Evolutionary conservation across 2,329 filamentous ascomycete genomes (phyloP).

Genomic region (Xylariaceae sp.): DNA sequence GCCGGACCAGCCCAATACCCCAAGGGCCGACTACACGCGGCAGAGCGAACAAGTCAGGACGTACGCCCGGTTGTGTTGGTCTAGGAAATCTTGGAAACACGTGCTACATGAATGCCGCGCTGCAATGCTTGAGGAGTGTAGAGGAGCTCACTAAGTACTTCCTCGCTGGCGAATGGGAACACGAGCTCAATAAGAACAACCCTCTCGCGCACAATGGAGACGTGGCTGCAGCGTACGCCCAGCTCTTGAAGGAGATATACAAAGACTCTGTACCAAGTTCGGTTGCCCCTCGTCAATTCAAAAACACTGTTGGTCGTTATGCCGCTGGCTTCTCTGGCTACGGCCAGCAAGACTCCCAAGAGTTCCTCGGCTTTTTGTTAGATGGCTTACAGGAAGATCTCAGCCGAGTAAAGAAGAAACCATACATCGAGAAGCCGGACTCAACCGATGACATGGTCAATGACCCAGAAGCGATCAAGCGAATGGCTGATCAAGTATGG

Average conservation of each 20-base stretch:
- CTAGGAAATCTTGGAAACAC: constrained; percentile 92
- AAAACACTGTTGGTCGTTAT: constrained; percentile 73
- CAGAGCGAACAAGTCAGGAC: constrained; percentile 63
- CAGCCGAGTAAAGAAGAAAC: constrained; percentile 90
- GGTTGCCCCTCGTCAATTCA: constrained; percentile 77
- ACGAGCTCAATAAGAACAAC: constrained; percentile 81
- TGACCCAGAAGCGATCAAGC: constrained; percentile 71
- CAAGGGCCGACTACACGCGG: constrained; percentile 65
- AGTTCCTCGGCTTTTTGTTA: constrained; percentile 91
- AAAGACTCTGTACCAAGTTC: constrained; percentile 61
- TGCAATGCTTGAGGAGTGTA: constrained; percentile 90
- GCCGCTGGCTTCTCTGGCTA: constrained; percentile 88
- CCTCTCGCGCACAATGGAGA: constrained; percentile 80
- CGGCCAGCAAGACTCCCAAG: constrained; percentile 94
- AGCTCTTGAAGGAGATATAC: constrained; percentile 74
- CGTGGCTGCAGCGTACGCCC: constrained; percentile 80
- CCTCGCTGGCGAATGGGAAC: constrained; percentile 65
- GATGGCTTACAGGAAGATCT: constrained; percentile 94
- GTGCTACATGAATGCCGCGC: constrained; percentile 97
- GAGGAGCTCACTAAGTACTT: constrained; percentile 95
- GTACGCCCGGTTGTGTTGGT: constrained; percentile 72
- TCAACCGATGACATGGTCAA: constrained; percentile 95
- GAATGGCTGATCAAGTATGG: constrained; percentile 85
- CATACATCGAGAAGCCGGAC: constrained; percentile 95
- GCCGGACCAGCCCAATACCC: constrained; percentile 64